Percentiles rank a stretch among this genome's conserved stretches.
These are phyloP conservation scores for Penicillium sp. DNA, from an alignment of 2,329 filamentous ascomycete genomes.

Conservation along the genomic window DNA sequence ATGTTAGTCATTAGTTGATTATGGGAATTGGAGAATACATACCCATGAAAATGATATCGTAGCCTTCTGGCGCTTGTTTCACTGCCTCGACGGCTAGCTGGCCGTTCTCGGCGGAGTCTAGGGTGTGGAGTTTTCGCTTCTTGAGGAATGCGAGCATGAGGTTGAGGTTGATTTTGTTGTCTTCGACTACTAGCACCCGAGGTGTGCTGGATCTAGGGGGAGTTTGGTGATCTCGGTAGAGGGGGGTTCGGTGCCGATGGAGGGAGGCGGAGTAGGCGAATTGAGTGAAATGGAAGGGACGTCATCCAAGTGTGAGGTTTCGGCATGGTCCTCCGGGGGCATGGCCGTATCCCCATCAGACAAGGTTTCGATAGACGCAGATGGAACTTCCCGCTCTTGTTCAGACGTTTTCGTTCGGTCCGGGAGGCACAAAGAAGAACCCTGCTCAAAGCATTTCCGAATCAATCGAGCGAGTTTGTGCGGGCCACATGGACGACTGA, in stretches of 20 bases:
- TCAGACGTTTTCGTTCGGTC: neutral
- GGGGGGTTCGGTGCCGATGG: neutral
- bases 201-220: neutral
- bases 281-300: neutral
- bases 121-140: slow-evolving; percentile 30
- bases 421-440: neutral
- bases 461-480: slow-evolving; percentile 37
- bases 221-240: neutral
- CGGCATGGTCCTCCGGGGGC: neutral
- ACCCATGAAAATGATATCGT: slow-evolving; percentile 46
- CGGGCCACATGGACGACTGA: slow-evolving; percentile 37
- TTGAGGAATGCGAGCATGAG: slow-evolving; percentile 41
- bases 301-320: neutral
- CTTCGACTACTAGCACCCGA: slow-evolving; percentile 33
- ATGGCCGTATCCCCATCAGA: neutral
- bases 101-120: slow-evolving; percentile 42
- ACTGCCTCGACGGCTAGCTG: slow-evolving; percentile 40
- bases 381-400: neutral
- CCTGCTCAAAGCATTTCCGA: slow-evolving; percentile 23
- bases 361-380: neutral
- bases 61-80: slow-evolving; percentile 28
- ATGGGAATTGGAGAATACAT: slow-evolving; percentile 20
- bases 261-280: neutral
- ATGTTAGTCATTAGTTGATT: slow-evolving; percentile 14
- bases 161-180: slow-evolving; percentile 39